Evolutionary conservation across 768 basidiomycete genomes (phyloP).

Genomic region (Cytidiella melzeri): DNA sequence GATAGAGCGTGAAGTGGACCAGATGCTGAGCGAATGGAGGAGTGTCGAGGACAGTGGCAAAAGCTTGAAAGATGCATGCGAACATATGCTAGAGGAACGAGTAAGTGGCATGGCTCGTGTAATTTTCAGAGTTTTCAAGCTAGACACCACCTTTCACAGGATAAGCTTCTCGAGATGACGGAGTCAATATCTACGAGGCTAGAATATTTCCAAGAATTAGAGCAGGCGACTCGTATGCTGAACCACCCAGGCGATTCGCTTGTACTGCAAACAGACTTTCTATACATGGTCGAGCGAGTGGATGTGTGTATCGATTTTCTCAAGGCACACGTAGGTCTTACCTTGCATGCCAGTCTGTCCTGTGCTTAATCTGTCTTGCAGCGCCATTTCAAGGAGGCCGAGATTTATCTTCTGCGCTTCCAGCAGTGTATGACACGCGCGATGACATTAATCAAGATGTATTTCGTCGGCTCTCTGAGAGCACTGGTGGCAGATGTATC

Average conservation of each 20-base stretch:
- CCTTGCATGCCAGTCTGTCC: no score
- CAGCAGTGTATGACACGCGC: conserved; percentile 98
- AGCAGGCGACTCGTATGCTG: conserved; percentile 87
- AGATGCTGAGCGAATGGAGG: conserved; percentile 80
- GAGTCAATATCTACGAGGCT: conserved; percentile 78
- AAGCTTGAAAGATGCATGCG: conserved; percentile 87
- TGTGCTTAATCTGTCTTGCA: conserved; percentile 24
- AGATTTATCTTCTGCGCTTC: conserved; percentile 92
- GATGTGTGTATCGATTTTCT: conserved; percentile 93
- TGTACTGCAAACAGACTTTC: conserved; percentile 84
- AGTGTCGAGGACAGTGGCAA: conserved; percentile 92
- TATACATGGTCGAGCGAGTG: conserved; percentile 94
- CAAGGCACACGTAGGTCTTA: conserved; percentile 68
- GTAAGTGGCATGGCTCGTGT: conserved; percentile 36
- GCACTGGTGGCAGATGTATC: conserved; percentile 75
- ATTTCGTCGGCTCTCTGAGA: conserved; percentile 81
- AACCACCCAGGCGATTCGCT: conserved; percentile 91
- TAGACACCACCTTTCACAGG: conserved; percentile 37
- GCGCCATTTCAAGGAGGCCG: conserved; percentile 89
- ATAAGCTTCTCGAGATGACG: conserved; percentile 67
- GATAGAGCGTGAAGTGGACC: conserved; percentile 66
- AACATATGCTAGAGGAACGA: conserved; percentile 83
- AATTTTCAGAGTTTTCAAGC: background rate
- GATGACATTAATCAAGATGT: conserved; percentile 98
- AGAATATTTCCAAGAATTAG: conserved; percentile 93